phyloP scores from a whole-genome alignment of 108 stramenopile genomes.

The Seminavis robusta region DNA sequence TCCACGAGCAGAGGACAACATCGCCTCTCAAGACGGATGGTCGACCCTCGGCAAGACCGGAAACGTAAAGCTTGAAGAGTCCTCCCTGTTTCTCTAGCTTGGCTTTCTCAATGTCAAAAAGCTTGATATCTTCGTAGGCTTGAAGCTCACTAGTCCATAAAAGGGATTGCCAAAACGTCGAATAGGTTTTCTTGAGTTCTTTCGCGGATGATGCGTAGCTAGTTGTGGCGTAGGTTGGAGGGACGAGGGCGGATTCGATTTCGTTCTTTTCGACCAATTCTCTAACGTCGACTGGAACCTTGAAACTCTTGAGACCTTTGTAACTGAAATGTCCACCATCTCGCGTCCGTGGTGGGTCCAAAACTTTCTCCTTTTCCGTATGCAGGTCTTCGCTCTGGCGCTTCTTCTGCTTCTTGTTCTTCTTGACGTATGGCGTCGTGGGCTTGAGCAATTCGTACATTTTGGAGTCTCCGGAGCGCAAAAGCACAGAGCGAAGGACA shows the following conservation, averaged over 20 bases:
- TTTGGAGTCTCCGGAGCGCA: too few relatives aligned
- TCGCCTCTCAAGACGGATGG: conserved; percentile 63
- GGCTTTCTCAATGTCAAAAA: conserved; percentile 45
- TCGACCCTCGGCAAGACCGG: conserved; percentile 57
- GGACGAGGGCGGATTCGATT: too few relatives aligned
- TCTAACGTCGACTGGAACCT: neutral
- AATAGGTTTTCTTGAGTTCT: too few relatives aligned
- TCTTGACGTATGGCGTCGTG: too few relatives aligned
- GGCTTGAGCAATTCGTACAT: too few relatives aligned
- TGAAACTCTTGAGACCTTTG: too few relatives aligned
- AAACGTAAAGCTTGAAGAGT: conserved; percentile 28
- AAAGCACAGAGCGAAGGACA: too few relatives aligned
- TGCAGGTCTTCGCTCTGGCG: too few relatives aligned
- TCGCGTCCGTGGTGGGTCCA: too few relatives aligned
- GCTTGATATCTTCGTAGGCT: conserved; percentile 35
- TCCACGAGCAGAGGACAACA: conserved; percentile 28
- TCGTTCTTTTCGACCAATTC: neutral
- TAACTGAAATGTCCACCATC: too few relatives aligned
- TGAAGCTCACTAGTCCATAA: conserved; percentile 49
- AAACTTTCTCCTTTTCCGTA: too few relatives aligned
- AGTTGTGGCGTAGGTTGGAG: neutral
- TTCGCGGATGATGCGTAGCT: neutral
- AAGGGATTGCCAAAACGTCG: conserved; percentile 34
- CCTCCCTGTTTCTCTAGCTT: conserved; percentile 19
- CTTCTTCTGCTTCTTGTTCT: too few relatives aligned